A percentile compares a stretch with the other conserved stretches of the same genome.
Evolutionary conservation across 441 rosid species (phyloP).

Genomic region (Viola pubescens): DNA sequence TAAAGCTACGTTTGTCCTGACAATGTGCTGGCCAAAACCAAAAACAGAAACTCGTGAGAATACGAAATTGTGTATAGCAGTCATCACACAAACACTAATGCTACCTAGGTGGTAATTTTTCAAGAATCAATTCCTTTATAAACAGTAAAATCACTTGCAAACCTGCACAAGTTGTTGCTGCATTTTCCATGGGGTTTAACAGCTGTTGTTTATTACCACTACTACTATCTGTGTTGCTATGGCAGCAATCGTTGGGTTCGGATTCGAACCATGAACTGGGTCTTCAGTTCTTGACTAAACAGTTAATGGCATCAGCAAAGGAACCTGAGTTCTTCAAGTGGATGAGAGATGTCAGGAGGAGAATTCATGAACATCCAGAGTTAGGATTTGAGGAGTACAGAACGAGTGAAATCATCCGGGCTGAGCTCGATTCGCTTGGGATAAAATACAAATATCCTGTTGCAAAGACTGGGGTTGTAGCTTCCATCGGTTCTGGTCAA

Average conservation of each 20-base stretch:
- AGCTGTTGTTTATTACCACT: background rate
- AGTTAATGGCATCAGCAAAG: conserved; percentile 40
- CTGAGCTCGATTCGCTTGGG: conserved; percentile 54
- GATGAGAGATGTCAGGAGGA: conserved; percentile 57
- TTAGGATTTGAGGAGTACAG: conserved; percentile 58
- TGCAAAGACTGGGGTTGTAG: conserved; percentile 64
- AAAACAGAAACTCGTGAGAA: no score
- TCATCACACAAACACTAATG: no score
- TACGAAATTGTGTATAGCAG: no score
- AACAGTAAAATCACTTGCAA: background rate
- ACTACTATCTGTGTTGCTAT: background rate
- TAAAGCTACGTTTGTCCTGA: no score
- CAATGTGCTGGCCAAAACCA: no score
- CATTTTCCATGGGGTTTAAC: conserved; percentile 12
- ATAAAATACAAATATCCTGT: conserved; percentile 59
- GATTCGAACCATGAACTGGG: conserved; percentile 14
- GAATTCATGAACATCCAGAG: conserved; percentile 68
- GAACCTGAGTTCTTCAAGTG: conserved; percentile 47
- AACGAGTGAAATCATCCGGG: conserved; percentile 54
- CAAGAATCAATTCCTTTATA: background rate
- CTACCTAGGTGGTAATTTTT: background rate
- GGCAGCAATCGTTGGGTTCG: conserved; percentile 6
- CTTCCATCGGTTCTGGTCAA: conserved; percentile 49
- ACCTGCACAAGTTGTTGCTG: background rate
- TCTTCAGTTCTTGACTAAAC: conserved; percentile 24